Conservation (phyloP, 225 moss, liverwort and hornwort genomes). For the Polytrichum formosum region DNA sequence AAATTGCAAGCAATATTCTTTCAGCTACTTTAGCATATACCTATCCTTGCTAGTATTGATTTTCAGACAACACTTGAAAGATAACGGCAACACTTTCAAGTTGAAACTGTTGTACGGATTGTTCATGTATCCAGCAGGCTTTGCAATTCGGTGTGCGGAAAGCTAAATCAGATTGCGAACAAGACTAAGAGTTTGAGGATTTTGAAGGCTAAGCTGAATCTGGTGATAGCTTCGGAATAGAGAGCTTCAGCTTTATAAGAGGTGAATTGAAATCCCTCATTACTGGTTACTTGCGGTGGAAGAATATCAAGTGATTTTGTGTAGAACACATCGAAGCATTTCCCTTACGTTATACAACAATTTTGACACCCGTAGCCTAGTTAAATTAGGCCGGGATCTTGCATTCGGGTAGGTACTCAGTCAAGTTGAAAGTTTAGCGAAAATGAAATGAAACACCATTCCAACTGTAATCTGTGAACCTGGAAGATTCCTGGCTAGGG, state of each 20-base stretch:
- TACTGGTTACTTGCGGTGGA: too few relatives aligned
- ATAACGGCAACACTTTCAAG: too few relatives aligned
- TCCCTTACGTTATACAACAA: too few relatives aligned
- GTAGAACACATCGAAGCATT: too few relatives aligned
- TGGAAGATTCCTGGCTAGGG: background rate
- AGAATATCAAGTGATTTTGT: too few relatives aligned
- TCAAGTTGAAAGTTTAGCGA: too few relatives aligned
- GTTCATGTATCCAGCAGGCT: too few relatives aligned
- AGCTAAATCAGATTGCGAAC: conserved; percentile 22
- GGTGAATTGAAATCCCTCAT: too few relatives aligned
- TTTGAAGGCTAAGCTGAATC: conserved; percentile 78
- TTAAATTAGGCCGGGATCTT: background rate
- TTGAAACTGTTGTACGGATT: too few relatives aligned
- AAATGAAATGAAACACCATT: too few relatives aligned
- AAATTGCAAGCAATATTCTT: background rate
- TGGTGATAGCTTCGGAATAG: conserved; percentile 86
- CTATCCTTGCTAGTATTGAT: background rate
- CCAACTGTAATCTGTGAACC: background rate
- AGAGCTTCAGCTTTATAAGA: too few relatives aligned
- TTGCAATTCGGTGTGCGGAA: conserved; percentile 6
- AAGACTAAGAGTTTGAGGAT: conserved; percentile 78
- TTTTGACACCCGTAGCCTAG: conserved; percentile 8
- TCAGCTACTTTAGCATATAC: background rate
- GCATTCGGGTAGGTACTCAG: too few relatives aligned
- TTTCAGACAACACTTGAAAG: background rate